Base-by-base conservation (phyloP, 345 rosid genomes). In the Populus davidiana region DNA sequence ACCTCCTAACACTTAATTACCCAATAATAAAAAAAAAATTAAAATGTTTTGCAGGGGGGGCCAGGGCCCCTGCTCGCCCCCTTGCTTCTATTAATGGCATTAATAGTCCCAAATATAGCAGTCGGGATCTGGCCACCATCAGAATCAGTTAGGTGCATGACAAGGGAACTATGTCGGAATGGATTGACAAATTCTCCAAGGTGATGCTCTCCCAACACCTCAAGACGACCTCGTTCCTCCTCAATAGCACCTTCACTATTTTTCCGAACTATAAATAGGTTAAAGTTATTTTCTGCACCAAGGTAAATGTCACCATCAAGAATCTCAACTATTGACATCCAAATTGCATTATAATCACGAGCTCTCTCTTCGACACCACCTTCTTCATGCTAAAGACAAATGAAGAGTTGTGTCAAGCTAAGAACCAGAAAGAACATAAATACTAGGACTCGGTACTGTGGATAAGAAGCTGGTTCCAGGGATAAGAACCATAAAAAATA, bases 241-340 rank as follows among this genome's bases (percentile, higher is more conserved):
- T 96, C 97, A 5, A 94, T 91, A 39, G 92, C 87, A 49, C 96
- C 98, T 83, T 93, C 96, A 31, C 97, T 96, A 79, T 96, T 92
- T 86, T 90, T 96, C 80, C 92, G 78, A 33, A 93, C 95, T 9
- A 97, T 91, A 77, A 93, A 87, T 41, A 96, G 81, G 85, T 93
- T 96, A 75, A 83, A 96, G 88, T 83, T 87, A 77, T 92, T 91
- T 77, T 93, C 98, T 12, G 97, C 92, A 16, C 97, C 97, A 13
- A 93, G 86, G 83, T 93, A 96, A 1, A 87, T 86, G 79, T 93
- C 98, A 64, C 92, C 95, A 65, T 93, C 97, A 5, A 92, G 92
- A 77, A 93, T 92, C 89, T 90, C 98, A 81, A 96, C 97, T 9
- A 93, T 97, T 20, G 97, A 77, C 97, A 92, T 92, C 99, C 97